phyloP scores from a whole-genome alignment of 2,329 filamentous ascomycete species.

The Trichoderma sp. region DNA sequence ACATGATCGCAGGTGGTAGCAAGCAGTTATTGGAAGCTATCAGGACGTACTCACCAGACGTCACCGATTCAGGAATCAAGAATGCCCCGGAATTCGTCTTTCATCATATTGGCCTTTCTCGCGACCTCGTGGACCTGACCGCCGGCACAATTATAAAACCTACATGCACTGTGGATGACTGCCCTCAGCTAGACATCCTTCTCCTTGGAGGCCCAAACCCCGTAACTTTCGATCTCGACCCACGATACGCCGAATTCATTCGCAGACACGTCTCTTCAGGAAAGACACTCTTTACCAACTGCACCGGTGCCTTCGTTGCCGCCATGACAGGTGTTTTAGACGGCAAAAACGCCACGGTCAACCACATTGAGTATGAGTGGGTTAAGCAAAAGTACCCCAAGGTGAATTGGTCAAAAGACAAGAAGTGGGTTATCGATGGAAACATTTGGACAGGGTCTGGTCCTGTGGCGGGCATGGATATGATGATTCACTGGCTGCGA shows the following conservation, averaged over 20 bases:
- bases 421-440: background rate
- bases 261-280: background rate
- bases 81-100: background rate
- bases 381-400: background rate
- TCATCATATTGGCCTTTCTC: background rate
- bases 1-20: background rate
- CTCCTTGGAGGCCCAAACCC: background rate
- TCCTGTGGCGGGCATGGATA: background rate
- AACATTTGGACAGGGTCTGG: background rate
- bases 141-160: background rate
- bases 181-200: background rate
- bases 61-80: background rate
- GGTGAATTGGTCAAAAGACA: background rate
- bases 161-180: background rate
- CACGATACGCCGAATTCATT: background rate
- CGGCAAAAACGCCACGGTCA: background rate
- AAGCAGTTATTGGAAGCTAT: background rate
- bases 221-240: background rate
- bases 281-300: background rate
- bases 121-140: background rate
- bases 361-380: background rate
- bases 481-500: background rate
- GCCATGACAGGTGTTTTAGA: background rate
- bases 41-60: background rate
- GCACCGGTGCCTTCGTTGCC: background rate